Evolutionary conservation across 495 filamentous ascomycete genomes (phyloP), one percentile per base, ranked within the genome.

Genomic region (Penicillium silybi): DNA sequence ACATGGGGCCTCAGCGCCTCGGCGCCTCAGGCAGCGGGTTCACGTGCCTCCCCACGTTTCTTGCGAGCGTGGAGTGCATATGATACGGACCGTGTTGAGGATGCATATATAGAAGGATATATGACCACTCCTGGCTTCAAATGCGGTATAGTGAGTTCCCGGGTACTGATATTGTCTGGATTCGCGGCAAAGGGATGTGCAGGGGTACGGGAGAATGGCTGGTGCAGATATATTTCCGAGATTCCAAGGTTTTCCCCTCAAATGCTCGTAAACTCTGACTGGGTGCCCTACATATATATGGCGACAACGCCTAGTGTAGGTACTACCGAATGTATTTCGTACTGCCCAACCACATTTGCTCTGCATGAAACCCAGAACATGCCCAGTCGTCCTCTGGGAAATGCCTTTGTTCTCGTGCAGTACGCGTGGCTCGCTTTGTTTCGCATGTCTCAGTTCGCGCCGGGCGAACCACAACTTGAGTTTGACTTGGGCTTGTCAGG

Each of bases 381-480:
- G 35, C 32, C 48, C 47, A 10, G 34, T n/a, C 50, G 22, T 29
- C 15, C 8, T 16, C 35, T 29, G 20, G 39, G 23, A 34, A 52
- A 51, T 29, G 43, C 43, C 43, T 56, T 57, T 46, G 44, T 46
- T 25, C 23, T 5, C 44, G 2, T 42, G 38, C 25, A 49, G 47
- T 41, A 48, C n/a, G 46, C 43, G 50, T 51, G 50, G 50, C 46
- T 53, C 27, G 27, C 37, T 27, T 40, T 46, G 54, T 57, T 51
- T 61, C 50, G 57, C 35, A 54, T 54, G 54, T 58, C 58, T 52
- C 47, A 46, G 53, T 23, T 19, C 6, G 18, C 20, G 38, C 38
- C 26, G 23, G 22, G 39, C 26, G 37, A 27, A 38, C 29, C 37
- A 42, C 8, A 13, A 40, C 17, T n/a, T 18, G 16, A 16, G 7